phyloP scores from a whole-genome alignment of 2,329 filamentous ascomycete species.

The Metarhizium rileyi region DNA sequence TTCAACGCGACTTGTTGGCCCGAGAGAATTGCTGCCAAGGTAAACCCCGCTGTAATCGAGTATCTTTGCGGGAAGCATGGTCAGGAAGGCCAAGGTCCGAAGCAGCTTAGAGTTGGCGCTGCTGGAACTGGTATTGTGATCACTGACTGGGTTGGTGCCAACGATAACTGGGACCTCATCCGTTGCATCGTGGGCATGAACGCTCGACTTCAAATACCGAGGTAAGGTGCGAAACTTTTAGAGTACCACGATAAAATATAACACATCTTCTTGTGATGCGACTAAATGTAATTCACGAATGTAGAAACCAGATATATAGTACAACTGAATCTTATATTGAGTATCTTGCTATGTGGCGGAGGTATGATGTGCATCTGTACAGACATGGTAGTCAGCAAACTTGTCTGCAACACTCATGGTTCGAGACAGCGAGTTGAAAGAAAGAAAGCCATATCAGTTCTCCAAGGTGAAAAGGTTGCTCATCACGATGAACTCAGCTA shows the following conservation, averaged over 20 bases:
- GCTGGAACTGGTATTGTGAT: constrained; percentile 81
- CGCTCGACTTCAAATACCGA: constrained; percentile 47
- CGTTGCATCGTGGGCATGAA: constrained; percentile 89
- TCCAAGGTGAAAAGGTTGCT: constrained; percentile 50
- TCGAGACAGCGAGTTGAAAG: not conserved
- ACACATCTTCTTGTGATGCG: not conserved
- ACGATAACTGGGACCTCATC: constrained; percentile 85
- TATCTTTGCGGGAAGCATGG: constrained; percentile 51
- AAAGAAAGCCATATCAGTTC: constrained; percentile 38
- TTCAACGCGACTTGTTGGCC: constrained; percentile 91
- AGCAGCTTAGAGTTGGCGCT: constrained; percentile 48
- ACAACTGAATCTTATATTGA: not conserved
- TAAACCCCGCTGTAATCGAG: constrained; percentile 68
- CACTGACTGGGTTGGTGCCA: constrained; percentile 83
- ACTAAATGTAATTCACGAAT: not conserved
- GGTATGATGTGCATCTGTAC: not conserved
- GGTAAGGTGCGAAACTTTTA: constrained; percentile 14
- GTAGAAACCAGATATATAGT: not conserved
- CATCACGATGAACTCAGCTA: constrained; percentile 47
- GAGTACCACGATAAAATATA: not conserved
- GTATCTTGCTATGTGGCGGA: not conserved
- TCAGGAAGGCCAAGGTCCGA: constrained; percentile 38
- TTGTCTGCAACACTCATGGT: not conserved
- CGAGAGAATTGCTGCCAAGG: constrained; percentile 75
- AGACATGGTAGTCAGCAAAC: not conserved